Evolutionary conservation across 1,139 yeast species (phyloP), one percentile per base, ranked within the genome.

Genomic region (Candida buenavistaensis): DNA sequence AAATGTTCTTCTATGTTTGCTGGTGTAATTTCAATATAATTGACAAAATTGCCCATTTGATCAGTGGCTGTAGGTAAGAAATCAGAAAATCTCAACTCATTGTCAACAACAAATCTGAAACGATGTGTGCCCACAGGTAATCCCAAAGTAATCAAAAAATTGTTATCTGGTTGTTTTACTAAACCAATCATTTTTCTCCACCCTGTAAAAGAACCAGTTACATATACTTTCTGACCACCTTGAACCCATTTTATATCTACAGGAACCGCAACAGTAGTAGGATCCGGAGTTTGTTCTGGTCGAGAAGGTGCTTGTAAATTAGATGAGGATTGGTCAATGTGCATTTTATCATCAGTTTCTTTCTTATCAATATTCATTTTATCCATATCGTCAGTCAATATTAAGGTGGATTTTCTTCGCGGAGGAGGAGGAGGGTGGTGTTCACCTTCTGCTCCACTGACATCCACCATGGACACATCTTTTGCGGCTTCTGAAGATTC

Each of bases 231-330:
- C 35, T 78, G 78, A 41, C 97, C 97, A 9, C 97, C 97, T 59
- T 90, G 96, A 14, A 81, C 82, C 98, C 98, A 92, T 47, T 79
- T 80, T 36, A 92, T 82, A 39, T 84, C 89, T 1, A 90, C 83
- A 0, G 95, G 88, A 24, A 87, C 72, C 26, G 82, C 62, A 6
- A 57, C 46, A 32, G 40, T 53, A n/a, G 65, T 53, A n/a, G 65
- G 56, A 35, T 61, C 59, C 11, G 39, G 41, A 11, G 36, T 49
- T 11, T 39, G 41, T 21, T 40, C 43, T 26, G 41, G 47, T 15
- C 40, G 50, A 39, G 25, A 19, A 22, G 24, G 35, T 22, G 11
- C 26, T 27, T 14, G 30, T 20, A 40, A 33, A 23, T 39, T 36
- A 8, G 43, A 28, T 6, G 42, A 39, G 13, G 45, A 41, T 22